phyloP scores from a whole-genome alignment of 768 basidiomycete species.

The Boletus huronensis region DNA sequence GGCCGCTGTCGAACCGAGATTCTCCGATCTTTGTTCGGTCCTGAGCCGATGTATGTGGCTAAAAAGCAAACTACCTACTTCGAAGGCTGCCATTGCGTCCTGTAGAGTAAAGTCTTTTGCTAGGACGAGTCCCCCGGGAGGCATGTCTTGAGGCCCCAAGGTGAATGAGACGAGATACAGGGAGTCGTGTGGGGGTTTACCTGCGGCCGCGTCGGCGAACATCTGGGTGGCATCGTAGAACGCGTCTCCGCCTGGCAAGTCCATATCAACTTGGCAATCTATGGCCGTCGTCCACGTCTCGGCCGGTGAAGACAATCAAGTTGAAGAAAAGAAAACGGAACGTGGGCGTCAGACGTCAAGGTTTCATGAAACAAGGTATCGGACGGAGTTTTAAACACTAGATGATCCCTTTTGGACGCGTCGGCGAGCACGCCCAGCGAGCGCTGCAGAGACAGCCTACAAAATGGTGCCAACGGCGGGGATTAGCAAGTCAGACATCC shows the following conservation, averaged over 20 bases:
- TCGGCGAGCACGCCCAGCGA: slow-evolving; percentile 1
- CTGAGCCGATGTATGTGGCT: slow-evolving; percentile 12
- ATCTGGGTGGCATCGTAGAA: slow-evolving; percentile 63
- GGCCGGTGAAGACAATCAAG: slow-evolving; percentile 2
- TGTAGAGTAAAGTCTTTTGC: slow-evolving; percentile 69
- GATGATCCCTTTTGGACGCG: slow-evolving; percentile 17
- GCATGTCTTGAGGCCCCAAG: slow-evolving; percentile 50
- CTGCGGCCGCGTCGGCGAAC: slow-evolving; percentile 58
- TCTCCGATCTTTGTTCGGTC: slow-evolving; percentile 74
- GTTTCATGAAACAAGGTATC: slow-evolving; percentile 4
- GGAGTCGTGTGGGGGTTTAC: slow-evolving; percentile 35
- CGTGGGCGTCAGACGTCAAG: slow-evolving; percentile 4
- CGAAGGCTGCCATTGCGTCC: slow-evolving; percentile 93
- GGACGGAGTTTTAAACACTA: slow-evolving; percentile 31
- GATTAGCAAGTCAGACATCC: slow-evolving; percentile 1
- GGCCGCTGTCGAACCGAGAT: slow-evolving; percentile 83
- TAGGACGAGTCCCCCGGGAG: slow-evolving; percentile 57
- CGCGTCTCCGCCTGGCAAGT: slow-evolving; percentile 53
- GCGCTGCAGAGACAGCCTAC: neutral
- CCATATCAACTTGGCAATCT: slow-evolving; percentile 12
- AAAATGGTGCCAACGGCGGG: slow-evolving; percentile 5
- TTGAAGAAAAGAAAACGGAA: neutral
- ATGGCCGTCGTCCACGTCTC: slow-evolving; percentile 13
- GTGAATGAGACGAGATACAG: slow-evolving; percentile 4
- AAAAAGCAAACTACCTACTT: slow-evolving; percentile 45